These are phyloP conservation scores for Trichosanthes truncata DNA, from an alignment of 306 rosid genomes.

Conservation along the genomic window DNA sequence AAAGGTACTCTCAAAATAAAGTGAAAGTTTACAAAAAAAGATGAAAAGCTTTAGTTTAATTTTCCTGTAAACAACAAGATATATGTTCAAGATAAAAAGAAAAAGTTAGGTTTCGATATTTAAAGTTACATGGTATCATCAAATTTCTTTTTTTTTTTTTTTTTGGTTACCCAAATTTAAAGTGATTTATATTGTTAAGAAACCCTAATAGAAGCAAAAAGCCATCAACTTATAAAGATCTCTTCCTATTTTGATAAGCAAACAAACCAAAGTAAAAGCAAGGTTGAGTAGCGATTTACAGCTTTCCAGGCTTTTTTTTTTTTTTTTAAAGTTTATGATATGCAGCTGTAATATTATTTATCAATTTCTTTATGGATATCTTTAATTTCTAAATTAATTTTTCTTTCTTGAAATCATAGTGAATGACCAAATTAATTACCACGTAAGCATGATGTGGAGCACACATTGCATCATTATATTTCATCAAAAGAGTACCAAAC, in stretches of 20 bases:
- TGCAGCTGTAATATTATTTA: background rate
- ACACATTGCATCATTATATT: conserved; percentile 10
- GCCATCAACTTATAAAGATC: background rate
- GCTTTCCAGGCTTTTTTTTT: background rate
- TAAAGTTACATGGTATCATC: background rate
- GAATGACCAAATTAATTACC: background rate
- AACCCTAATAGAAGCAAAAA: background rate
- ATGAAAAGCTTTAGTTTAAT: background rate
- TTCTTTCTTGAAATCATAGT: background rate
- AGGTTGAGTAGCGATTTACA: background rate
- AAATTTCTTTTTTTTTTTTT: background rate
- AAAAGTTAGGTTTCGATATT: background rate
- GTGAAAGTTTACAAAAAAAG: background rate
- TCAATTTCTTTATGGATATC: background rate
- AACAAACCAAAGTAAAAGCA: background rate
- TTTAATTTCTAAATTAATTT: background rate
- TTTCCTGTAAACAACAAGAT: background rate
- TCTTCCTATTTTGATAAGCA: background rate
- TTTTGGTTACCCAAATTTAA: background rate
- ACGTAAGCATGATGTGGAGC: conserved; percentile 20
- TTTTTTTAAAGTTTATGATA: background rate
- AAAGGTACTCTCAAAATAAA: background rate
- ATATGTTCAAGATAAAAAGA: background rate
- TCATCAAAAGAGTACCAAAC: background rate
- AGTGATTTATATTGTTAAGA: background rate